Evolutionary conservation across 192 early-diverging fungal genomes (phyloP).

Genomic region (Mortierella hygrophila): DNA sequence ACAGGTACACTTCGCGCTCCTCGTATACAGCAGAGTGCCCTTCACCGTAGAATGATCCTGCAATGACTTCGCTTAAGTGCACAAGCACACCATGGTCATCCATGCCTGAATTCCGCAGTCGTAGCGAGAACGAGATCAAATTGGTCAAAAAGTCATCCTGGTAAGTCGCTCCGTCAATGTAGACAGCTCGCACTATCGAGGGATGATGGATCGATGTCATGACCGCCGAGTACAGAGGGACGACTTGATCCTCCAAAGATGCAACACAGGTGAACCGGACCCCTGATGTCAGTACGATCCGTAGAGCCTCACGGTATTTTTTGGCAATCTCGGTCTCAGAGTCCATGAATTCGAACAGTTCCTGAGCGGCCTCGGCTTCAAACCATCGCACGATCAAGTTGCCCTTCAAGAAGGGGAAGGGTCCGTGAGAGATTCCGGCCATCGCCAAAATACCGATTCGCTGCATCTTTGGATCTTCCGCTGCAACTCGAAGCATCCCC

Average conservation of each 20-base stretch:
- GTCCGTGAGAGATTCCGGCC: constrained; percentile 95
- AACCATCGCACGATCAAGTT: constrained; percentile 89
- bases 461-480: constrained; percentile 77
- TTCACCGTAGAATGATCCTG: constrained; percentile 88
- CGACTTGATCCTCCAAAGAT: constrained; percentile 96
- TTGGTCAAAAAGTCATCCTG: constrained; percentile 88
- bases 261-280: constrained; percentile 84
- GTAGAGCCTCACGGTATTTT: constrained; percentile 79
- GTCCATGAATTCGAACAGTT: constrained; percentile 96
- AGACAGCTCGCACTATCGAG: constrained; percentile 90
- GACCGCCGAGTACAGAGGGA: constrained; percentile 88
- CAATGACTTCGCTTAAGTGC: constrained; percentile 87
- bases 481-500: constrained; percentile 45
- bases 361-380: constrained; percentile 90
- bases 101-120: constrained; percentile 88
- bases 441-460: constrained; percentile 86
- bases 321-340: constrained; percentile 74
- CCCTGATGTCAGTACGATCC: constrained; percentile 73
- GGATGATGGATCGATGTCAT: constrained; percentile 78
- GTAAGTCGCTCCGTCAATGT: constrained; percentile 89
- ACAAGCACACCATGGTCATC: constrained; percentile 90
- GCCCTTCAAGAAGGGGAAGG: constrained; percentile 85
- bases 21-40: constrained; percentile 97
- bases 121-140: constrained; percentile 88
- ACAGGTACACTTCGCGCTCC: constrained; percentile 87